Base-by-base conservation (phyloP, 495 filamentous ascomycete species). In the Aspergillus biplanus region DNA sequence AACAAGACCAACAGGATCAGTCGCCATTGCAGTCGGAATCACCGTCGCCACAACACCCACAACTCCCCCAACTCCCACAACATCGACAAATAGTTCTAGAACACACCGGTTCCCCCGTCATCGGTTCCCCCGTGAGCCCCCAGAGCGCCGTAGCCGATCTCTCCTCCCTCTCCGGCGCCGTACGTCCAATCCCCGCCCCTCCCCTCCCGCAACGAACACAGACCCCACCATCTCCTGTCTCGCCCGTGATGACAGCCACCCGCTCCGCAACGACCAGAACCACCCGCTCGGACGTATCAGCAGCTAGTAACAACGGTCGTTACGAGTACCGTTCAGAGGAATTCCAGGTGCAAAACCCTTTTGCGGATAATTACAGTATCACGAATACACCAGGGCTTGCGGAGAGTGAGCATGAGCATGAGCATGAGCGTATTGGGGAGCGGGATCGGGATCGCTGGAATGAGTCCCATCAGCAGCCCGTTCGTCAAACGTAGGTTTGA, bases 301-400 rank as follows among this genome's bases (percentile, higher is more conserved):
- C 56, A 35, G 16, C 58, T 13, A 61, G 59, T 33, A 58, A 56
- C 33, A 66, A 59, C 35, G 67, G 56, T 13, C 70, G 69, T 34
- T 74, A 75, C 50, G 74, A 82, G 52, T 80, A 80, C 57, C 75
- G 74, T n/a, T 67, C 79, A 15, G 74, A 74, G 55, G 78, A 80
- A 57, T 80, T 76, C 62, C 72, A 77, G 52, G 78, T 80, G 49
- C 77, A 78, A 65, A 80, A 82, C 50, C 79, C 79, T 6, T 82
- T 80, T 47, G 79, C 78, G 5, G 79, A 82, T 64, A 70, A 68
- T 39, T 70, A 66, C 66, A 73, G 59, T 18, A 66, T 70, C 33
- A 59, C 67, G 1, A 69, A 6, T 60, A 56, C 37, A 59, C 55
- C 34, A n/a, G 48, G 54, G 33, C 47, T 53, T 58, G 57, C 52